Evolutionary conservation across 805 yeast species (phyloP).

Genomic region (Saccharomycopsis capsularis): DNA sequence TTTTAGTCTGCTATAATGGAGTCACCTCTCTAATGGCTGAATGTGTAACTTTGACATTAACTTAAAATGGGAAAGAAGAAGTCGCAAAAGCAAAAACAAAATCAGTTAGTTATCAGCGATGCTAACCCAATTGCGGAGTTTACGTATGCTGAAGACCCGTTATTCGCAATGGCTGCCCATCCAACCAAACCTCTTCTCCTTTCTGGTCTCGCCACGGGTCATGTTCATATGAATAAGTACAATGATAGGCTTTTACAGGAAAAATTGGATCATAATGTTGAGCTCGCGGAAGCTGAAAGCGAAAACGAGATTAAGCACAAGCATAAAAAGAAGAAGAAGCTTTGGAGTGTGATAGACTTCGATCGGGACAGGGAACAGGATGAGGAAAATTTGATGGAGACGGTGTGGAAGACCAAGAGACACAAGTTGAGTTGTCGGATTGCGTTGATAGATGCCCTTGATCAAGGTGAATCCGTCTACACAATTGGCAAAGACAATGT

Average conservation of each 20-base stretch:
- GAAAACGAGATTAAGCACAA: slow-evolving; percentile 22
- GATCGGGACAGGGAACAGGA: slow-evolving; percentile 23
- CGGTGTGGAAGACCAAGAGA: slow-evolving; percentile 77
- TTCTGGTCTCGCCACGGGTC: slow-evolving; percentile 79
- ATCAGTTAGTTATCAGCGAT: slow-evolving; percentile 7
- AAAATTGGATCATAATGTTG: slow-evolving; percentile 24
- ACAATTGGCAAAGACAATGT: slow-evolving; percentile 77
- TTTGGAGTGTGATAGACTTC: slow-evolving; percentile 34
- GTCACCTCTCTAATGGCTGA: no score
- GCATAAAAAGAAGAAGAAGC: slow-evolving; percentile 33
- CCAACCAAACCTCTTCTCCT: slow-evolving; percentile 60
- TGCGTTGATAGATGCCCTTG: slow-evolving; percentile 56
- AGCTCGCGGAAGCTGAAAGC: slow-evolving; percentile 24
- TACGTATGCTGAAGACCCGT: slow-evolving; percentile 40
- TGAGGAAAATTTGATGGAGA: slow-evolving; percentile 28
- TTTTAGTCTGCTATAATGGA: no score
- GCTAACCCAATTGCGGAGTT: slow-evolving; percentile 15
- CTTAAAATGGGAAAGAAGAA: no score
- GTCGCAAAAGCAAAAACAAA: slow-evolving; percentile 17
- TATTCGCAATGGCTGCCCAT: slow-evolving; percentile 75
- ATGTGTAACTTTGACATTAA: no score
- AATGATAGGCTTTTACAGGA: slow-evolving; percentile 41
- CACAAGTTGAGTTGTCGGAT: slow-evolving; percentile 86
- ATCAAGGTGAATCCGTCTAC: slow-evolving; percentile 46
- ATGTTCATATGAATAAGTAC: slow-evolving; percentile 55